Evolutionary conservation across 2,329 filamentous ascomycete genomes (phyloP).

Genomic region (Aspergillus sp.): DNA sequence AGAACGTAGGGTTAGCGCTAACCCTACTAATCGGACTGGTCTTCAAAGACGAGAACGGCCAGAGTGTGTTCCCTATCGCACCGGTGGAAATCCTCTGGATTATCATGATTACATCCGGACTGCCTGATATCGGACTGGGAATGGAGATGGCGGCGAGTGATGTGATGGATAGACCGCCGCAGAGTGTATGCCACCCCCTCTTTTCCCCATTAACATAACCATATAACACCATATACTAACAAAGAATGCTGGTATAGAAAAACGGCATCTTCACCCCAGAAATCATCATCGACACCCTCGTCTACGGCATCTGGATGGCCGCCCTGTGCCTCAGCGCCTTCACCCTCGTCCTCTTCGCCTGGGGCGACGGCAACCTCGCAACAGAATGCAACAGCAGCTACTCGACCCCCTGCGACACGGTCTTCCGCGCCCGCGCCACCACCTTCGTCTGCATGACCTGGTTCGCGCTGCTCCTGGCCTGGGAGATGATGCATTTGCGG

Average conservation of each 20-base stretch:
- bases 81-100: conserved; percentile 91
- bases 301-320: conserved; percentile 78
- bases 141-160: conserved; percentile 74
- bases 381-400: conserved; percentile 62
- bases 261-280: conserved; percentile 75
- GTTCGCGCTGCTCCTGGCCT: conserved; percentile 75
- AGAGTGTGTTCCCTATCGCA: conserved; percentile 82
- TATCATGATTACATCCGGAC: conserved; percentile 86
- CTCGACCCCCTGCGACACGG: conserved; percentile 57
- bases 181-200: conserved; percentile 47
- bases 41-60: conserved; percentile 70
- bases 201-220: background rate
- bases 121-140: conserved; percentile 85
- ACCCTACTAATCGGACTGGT: conserved; percentile 77
- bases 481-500: conserved; percentile 74
- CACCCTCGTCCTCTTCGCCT: conserved; percentile 64
- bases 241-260: conserved; percentile 39
- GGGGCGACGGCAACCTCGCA: conserved; percentile 62
- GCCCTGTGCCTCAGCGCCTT: conserved; percentile 66
- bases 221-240: background rate
- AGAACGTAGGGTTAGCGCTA: conserved; percentile 82
- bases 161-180: conserved; percentile 78
- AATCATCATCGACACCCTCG: conserved; percentile 74
- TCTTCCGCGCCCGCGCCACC: conserved; percentile 72
- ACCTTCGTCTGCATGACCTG: conserved; percentile 74